A percentile compares a stretch with the other conserved stretches of the same genome.
Evolutionary conservation across 1,284 basidiomycete species (phyloP).

Genomic region (Xanthoconium separans): DNA sequence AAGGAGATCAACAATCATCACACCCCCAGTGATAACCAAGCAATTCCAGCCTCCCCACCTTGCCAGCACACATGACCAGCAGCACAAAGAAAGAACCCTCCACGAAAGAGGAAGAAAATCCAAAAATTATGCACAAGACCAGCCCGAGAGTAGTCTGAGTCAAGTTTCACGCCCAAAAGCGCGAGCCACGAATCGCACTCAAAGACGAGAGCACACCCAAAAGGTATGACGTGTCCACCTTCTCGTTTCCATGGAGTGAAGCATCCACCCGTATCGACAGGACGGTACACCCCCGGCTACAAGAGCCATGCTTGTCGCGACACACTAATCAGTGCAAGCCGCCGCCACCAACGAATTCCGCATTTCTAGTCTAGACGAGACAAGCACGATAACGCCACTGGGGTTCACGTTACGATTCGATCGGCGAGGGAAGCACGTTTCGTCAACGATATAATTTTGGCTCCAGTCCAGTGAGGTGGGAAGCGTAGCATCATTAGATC

Average conservation of each 20-base stretch:
- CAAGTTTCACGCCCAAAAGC: conserved; percentile 18
- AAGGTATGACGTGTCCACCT: background rate
- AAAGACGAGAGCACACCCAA: conserved; percentile 10
- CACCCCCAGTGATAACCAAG: too few species aligned
- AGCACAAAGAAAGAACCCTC: conserved; percentile 4
- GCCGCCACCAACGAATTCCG: background rate
- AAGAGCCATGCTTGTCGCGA: background rate
- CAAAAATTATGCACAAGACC: conserved; percentile 26
- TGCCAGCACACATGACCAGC: background rate
- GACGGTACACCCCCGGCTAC: background rate
- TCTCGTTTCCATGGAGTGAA: conserved; percentile 16
- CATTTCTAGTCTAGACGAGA: too few species aligned
- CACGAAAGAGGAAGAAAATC: conserved; percentile 17
- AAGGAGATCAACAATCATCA: too few species aligned
- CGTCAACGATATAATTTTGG: too few species aligned
- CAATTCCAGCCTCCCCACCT: too few species aligned
- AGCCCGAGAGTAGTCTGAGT: conserved; percentile 30
- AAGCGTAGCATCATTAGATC: too few species aligned
- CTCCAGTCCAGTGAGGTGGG: too few species aligned
- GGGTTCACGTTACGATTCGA: too few species aligned
- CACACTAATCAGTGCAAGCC: background rate
- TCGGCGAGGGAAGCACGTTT: too few species aligned
- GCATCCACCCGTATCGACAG: background rate
- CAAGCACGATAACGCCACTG: too few species aligned
- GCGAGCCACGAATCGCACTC: conserved; percentile 25